Evolutionary conservation across 2,329 filamentous ascomycete genomes (phyloP), one percentile per base, ranked within the genome.

Genomic region (Ascochyta koolunga): DNA sequence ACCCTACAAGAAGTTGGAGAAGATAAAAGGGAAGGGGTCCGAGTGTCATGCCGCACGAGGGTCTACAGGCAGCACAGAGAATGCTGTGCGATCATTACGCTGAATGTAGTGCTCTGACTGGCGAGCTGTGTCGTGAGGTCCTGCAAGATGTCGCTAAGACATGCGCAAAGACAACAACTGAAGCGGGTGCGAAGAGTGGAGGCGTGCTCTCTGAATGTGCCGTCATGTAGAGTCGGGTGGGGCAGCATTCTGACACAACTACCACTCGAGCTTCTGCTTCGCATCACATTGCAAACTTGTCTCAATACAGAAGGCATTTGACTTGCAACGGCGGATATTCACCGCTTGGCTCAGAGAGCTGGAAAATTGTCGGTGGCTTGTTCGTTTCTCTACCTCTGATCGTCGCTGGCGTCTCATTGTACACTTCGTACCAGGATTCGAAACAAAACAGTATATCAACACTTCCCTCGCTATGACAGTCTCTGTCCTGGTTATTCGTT

Each of bases 1-100:
- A 71, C 58, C 43, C 71, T 73, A 29, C 66, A 67, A 18, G 74
- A 72, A 51, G 65, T 73, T 31, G 72, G 60, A 57, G 71, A 69
- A 33, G 66, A 71, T n/a, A 74, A 68, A 60, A 59, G 35, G 68
- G 71, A 43, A 74, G 65, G 58, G 77, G 68, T 39, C 63, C 61
- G 59, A 67, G 62, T 78, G 79, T 83, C 59, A 73, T 84, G 80
- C 76, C 81, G 65, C 70, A 84, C 39, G 79, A 81, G 60, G 80
- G 73, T 2, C 40, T 81, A 6, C 67, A 71, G 13, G 60, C 83
- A 6, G 84, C 85, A 15, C 83, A 85, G 61, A 81, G 84, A 61
- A 81, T 87, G 73, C 76, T 83, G 21, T 84, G 81, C 67, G 85
- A 87, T 75, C 76, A 79, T 31, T 87, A 87, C 70, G 85, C 83